Conservation (phyloP, 148 eudicot species). For the Bassia scoparia region DNA sequence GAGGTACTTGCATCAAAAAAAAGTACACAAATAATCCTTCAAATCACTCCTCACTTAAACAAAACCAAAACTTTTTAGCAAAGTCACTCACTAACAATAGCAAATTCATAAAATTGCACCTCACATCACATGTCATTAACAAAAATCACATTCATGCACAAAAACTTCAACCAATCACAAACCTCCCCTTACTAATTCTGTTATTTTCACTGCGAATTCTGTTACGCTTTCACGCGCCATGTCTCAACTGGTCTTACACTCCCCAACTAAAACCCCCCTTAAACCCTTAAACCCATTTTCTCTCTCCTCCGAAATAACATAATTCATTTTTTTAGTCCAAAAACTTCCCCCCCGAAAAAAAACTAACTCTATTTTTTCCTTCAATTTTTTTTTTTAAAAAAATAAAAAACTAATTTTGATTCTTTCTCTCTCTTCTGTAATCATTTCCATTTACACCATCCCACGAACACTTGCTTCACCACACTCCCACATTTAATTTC, state of each 20-base stretch:
- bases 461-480: background rate
- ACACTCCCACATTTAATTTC: no score
- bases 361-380: slow-evolving; percentile 12
- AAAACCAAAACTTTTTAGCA: no score
- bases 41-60: no score
- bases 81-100: no score
- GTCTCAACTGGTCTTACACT: background rate
- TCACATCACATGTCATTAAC: no score
- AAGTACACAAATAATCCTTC: no score
- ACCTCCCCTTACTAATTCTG: slow-evolving; percentile 5
- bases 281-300: background rate
- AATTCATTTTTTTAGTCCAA: background rate
- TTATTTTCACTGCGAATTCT: background rate
- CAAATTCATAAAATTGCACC: no score
- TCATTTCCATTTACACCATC: background rate
- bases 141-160: background rate
- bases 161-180: background rate
- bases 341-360: background rate
- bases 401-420: no score
- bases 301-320: background rate
- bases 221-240: slow-evolving; percentile 18
- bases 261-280: slow-evolving; percentile 8
- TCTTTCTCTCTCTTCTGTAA: background rate
- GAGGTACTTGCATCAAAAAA: no score
- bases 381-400: background rate